A percentile compares a stretch with the other conserved stretches of the same genome.
These are phyloP conservation scores for Botryotinia globosa DNA, from an alignment of 2,329 filamentous ascomycete genomes.

Conservation along the genomic window DNA sequence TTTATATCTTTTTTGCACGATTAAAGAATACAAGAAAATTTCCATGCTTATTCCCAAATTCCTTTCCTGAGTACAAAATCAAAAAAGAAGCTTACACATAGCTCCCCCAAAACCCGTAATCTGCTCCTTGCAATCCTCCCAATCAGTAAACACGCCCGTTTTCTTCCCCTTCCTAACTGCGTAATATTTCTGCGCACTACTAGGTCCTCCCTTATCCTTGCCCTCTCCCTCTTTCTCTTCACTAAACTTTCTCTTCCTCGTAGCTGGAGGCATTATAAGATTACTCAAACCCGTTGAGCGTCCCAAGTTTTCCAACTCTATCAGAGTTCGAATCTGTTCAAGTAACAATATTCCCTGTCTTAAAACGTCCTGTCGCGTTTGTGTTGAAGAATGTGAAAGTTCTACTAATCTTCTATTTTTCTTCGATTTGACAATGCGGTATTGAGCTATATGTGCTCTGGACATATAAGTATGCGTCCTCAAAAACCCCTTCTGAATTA, in stretches of 20 bases:
- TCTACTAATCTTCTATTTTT: not conserved
- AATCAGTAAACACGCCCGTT: constrained; percentile 61
- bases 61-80: not conserved
- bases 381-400: no score
- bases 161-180: constrained; percentile 56
- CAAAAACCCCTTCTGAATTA: not conserved
- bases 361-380: not conserved
- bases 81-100: constrained; percentile 54
- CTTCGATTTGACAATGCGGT: not conserved
- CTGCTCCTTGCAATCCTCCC: constrained; percentile 59
- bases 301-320: not conserved
- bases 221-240: constrained; percentile 17
- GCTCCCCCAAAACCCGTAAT: constrained; percentile 62
- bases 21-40: constrained; percentile 12
- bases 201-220: constrained; percentile 10
- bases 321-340: not conserved
- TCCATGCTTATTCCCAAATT: not conserved
- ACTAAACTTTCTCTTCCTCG: constrained; percentile 34
- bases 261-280: constrained; percentile 23
- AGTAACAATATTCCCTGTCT: not conserved
- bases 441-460: not conserved
- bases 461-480: not conserved
- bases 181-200: constrained; percentile 47
- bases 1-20: not conserved
- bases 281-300: not conserved